Evolutionary conservation across 345 rosid species (phyloP).

Genomic region (Eucalyptus regnans): DNA sequence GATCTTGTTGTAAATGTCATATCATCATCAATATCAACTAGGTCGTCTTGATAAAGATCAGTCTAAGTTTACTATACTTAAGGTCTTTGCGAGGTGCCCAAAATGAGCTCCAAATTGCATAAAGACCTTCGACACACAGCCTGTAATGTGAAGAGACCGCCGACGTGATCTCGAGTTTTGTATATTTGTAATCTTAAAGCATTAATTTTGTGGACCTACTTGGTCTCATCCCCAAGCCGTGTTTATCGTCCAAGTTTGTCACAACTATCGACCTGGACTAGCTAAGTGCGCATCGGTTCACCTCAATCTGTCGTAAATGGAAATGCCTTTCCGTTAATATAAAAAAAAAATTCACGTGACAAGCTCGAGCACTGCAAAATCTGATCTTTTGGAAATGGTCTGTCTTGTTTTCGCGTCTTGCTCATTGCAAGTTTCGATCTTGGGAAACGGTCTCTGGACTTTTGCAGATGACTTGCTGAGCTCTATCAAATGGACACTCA

Average conservation of each 20-base stretch:
- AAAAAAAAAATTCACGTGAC: background rate
- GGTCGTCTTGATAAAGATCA: rapidly evolving
- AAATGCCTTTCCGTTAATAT: background rate
- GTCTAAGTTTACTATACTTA: background rate
- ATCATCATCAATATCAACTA: background rate
- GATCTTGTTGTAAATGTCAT: background rate
- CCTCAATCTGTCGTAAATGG: background rate
- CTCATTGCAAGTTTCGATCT: background rate
- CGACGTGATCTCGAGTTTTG: background rate
- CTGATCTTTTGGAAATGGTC: background rate
- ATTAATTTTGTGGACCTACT: background rate
- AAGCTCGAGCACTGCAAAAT: background rate
- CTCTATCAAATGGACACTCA: background rate
- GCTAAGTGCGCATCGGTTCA: background rate
- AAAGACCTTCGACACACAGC: background rate
- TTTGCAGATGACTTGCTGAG: background rate
- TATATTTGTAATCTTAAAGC: background rate
- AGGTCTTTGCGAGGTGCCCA: background rate
- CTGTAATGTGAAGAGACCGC: background rate
- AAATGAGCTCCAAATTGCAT: background rate
- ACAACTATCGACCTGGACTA: background rate
- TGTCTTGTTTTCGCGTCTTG: background rate
- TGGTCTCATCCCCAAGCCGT: background rate
- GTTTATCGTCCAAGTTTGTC: background rate
- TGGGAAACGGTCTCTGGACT: background rate